Conservation (phyloP, 176 grass and related monocot species). For the Areca catechu region DNA sequence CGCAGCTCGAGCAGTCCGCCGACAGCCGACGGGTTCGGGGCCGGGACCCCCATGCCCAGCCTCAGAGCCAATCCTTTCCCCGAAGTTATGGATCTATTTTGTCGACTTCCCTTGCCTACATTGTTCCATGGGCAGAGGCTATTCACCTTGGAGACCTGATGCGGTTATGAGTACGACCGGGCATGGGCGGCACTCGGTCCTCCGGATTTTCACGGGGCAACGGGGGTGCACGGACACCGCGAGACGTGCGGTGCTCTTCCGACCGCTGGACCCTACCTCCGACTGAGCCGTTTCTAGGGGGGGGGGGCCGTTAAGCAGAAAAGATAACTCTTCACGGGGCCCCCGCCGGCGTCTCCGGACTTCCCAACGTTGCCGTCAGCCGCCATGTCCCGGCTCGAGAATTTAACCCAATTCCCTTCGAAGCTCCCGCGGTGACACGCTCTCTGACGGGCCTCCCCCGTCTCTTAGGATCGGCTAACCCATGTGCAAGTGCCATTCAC, state of each 20-base stretch:
- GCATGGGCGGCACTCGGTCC: conserved; percentile 33
- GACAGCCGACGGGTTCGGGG: too few relatives aligned
- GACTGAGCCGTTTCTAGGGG: too few relatives aligned
- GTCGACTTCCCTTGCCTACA: conserved; percentile 72
- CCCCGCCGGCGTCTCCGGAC: conserved; percentile 49
- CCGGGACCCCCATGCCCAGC: too few relatives aligned
- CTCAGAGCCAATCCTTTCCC: conserved; percentile 46
- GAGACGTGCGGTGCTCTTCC: too few relatives aligned
- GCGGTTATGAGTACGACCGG: conserved; percentile 45
- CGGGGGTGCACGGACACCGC: conserved; percentile 55
- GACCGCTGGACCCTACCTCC: too few relatives aligned
- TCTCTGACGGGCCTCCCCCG: too few relatives aligned
- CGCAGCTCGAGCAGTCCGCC: too few relatives aligned
- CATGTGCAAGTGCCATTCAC: too few relatives aligned
- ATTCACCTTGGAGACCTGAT: conserved; percentile 52
- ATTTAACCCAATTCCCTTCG: too few relatives aligned
- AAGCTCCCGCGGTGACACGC: too few relatives aligned
- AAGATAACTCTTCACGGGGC: conserved; percentile 69
- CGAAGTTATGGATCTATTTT: conserved; percentile 73
- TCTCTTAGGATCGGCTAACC: too few relatives aligned
- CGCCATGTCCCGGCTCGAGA: conserved; percentile 48
- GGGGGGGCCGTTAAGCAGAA: conserved; percentile 65
- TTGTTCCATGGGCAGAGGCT: conserved; percentile 34
- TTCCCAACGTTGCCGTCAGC: conserved; percentile 45
- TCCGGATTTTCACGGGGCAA: conserved; percentile 52